Percentiles rank a stretch among this genome's conserved stretches.
These are phyloP conservation scores for Isochrysis galbana DNA, from an alignment of 78 protist genomes.

Conservation along the genomic window DNA sequence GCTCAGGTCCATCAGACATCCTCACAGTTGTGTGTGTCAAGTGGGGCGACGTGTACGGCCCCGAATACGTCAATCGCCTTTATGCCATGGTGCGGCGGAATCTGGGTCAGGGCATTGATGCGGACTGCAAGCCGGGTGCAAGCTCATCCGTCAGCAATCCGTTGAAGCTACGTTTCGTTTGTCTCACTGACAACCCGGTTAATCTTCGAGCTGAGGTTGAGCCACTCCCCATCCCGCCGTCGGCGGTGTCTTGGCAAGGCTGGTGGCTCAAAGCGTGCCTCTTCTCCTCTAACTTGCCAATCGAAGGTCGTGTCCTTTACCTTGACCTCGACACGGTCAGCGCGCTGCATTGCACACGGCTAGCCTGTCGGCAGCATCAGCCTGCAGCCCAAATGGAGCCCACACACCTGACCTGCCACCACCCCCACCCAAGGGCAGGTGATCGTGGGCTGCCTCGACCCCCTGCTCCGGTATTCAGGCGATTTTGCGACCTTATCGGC, in stretches of 20 bases:
- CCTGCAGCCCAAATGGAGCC: no score
- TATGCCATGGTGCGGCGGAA: neutral
- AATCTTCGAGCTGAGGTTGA: neutral
- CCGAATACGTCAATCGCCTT: neutral
- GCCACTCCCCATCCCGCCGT: neutral
- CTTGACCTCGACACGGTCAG: slow-evolving; percentile 2
- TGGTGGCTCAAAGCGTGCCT: slow-evolving; percentile 21
- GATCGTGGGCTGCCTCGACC: neutral
- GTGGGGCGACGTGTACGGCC: neutral
- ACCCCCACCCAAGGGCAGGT: no score
- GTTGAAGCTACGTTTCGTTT: neutral
- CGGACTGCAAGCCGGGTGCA: no score
- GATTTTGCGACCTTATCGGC: neutral
- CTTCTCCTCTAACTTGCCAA: neutral
- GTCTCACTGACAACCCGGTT: neutral
- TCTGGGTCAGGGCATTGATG: no score
- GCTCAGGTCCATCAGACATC: neutral
- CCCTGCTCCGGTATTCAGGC: neutral
- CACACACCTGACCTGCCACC: no score
- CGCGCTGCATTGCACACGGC: no score
- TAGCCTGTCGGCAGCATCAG: no score
- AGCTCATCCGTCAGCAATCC: no score
- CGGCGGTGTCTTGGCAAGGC: neutral
- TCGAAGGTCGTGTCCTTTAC: neutral
- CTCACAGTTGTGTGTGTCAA: slow-evolving; percentile 2